phyloP scores from a whole-genome alignment of 441 rosid genomes.

The Lepidium campestre region DNA sequence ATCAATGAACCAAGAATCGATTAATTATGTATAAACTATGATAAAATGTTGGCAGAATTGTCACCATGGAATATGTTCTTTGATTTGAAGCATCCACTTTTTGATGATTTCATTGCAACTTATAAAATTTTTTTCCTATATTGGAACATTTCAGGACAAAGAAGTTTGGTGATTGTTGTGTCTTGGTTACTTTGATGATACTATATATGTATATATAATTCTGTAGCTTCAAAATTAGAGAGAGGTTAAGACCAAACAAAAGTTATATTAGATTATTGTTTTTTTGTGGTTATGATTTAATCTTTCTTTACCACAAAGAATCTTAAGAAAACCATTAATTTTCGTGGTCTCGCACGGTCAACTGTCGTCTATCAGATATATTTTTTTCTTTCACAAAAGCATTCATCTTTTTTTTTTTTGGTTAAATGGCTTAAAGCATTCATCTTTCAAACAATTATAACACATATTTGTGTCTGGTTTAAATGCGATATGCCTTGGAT shows the following conservation, averaged over 20 bases:
- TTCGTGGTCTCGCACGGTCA: constrained; percentile 4
- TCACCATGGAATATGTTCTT: background rate
- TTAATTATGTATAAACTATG: background rate
- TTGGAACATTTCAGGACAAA: background rate
- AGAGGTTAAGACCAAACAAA: background rate
- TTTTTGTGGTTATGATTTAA: background rate
- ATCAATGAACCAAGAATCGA: no score
- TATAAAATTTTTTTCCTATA: no score
- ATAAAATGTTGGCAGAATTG: background rate
- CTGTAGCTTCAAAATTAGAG: background rate
- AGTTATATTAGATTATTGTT: background rate
- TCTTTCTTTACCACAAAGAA: background rate
- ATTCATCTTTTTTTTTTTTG: constrained; percentile 5
- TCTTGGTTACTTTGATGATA: constrained; percentile 8
- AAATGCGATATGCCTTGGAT: background rate
- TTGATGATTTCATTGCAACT: no score
- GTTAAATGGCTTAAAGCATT: no score
- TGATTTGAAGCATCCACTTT: background rate
- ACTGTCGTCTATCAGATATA: background rate
- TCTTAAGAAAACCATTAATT: background rate
- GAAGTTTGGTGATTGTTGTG: constrained; percentile 3
- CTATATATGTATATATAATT: no score
- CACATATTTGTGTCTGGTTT: background rate
- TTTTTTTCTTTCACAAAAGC: background rate
- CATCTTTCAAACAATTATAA: background rate